These are phyloP conservation scores for Lactifluus piperatus DNA, from an alignment of 768 basidiomycete species.

Conservation along the genomic window DNA sequence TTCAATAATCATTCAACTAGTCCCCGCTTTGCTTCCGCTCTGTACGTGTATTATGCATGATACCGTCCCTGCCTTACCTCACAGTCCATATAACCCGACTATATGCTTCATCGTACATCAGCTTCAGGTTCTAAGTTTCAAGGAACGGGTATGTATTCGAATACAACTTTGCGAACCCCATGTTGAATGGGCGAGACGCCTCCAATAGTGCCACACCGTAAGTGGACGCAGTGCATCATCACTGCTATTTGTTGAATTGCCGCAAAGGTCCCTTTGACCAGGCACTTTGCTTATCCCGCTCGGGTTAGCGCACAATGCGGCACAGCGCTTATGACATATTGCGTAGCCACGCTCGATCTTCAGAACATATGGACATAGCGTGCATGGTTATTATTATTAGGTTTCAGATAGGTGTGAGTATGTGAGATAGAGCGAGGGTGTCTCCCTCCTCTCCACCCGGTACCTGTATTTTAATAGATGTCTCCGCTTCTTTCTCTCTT, in stretches of 20 bases:
- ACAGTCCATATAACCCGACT: not conserved
- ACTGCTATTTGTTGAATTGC: conserved; percentile 9
- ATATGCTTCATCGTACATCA: not conserved
- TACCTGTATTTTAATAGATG: not conserved
- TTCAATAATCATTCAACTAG: conserved; percentile 7
- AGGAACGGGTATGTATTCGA: not conserved
- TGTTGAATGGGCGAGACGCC: not conserved
- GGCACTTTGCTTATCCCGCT: conserved; percentile 18
- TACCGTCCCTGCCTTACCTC: not conserved
- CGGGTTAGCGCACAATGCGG: conserved; percentile 4
- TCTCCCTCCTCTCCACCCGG: not conserved
- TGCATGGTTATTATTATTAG: not conserved
- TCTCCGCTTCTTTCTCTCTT: not conserved
- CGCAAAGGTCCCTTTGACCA: conserved; percentile 10
- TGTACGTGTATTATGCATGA: not conserved
- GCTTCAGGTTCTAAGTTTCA: not conserved
- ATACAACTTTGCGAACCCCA: not conserved
- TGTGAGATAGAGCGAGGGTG: not conserved
- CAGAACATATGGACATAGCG: not conserved
- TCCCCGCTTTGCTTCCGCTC: conserved; percentile 18
- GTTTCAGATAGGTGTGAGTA: not conserved
- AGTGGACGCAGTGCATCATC: not conserved
- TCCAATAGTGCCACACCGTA: not conserved
- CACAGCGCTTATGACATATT: conserved; percentile 6
- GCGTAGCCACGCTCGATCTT: not conserved